phyloP scores from a whole-genome alignment of 2,329 filamentous ascomycete species.

The Trichophyton mentagrophytes region DNA sequence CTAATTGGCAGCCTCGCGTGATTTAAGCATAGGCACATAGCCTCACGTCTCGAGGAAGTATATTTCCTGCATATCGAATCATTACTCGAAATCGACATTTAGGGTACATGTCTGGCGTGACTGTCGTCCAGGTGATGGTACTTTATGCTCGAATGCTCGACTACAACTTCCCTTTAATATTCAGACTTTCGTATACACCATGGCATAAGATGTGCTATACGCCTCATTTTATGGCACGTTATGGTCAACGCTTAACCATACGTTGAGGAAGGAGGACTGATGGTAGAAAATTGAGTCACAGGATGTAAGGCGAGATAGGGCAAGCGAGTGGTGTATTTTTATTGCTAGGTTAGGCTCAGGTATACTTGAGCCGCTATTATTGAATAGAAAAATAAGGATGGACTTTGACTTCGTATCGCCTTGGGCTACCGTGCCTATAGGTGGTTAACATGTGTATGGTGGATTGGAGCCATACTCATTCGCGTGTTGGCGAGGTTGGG shows the following conservation, averaged over 20 bases:
- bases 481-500: not conserved
- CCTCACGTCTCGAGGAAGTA: not conserved
- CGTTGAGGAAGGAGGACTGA: not conserved
- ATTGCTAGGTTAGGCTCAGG: not conserved
- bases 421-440: not conserved
- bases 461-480: not conserved
- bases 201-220: not conserved
- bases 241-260: not conserved
- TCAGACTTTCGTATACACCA: not conserved
- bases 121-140: not conserved
- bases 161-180: not conserved
- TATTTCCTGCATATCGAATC: not conserved
- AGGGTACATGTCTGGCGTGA: not conserved
- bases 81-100: not conserved
- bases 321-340: not conserved
- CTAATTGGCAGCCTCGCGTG: conserved; percentile 1
- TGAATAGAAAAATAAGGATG: not conserved
- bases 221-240: not conserved
- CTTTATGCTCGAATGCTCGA: not conserved
- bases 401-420: not conserved
- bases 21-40: not conserved
- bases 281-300: not conserved
- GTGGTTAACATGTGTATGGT: not conserved
- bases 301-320: not conserved
- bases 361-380: not conserved